Evolutionary conservation across 1,284 basidiomycete genomes (phyloP).

Genomic region (Microbotryomycetes sp.): DNA sequence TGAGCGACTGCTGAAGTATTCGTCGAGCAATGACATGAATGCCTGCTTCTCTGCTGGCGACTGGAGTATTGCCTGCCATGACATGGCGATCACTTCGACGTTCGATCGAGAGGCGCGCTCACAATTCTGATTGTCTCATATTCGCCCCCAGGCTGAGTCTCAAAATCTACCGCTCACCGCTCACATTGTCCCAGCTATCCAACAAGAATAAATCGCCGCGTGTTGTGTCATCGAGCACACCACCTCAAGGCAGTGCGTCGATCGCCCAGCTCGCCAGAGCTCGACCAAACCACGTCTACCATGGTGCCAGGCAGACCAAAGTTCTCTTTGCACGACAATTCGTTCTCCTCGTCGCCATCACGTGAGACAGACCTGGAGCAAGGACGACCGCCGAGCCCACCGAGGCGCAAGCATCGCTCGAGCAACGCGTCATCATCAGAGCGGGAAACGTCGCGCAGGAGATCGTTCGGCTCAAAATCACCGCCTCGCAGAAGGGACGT

Average conservation of each 20-base stretch:
- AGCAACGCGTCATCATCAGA: neutral
- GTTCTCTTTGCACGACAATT: neutral
- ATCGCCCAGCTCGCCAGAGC: no score
- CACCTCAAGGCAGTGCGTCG: no score
- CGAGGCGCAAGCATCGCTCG: neutral
- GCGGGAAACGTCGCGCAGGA: neutral
- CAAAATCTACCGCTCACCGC: no score
- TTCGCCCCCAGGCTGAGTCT: no score
- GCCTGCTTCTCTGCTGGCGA: slow-evolving; percentile 1
- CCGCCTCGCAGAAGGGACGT: neutral
- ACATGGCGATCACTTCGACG: no score
- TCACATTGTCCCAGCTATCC: no score
- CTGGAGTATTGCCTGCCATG: slow-evolving; percentile 1
- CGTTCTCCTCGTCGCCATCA: neutral
- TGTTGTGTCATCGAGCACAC: no score
- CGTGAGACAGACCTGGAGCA: neutral
- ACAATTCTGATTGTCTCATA: no score
- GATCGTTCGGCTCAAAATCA: neutral
- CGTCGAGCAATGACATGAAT: slow-evolving; percentile 10
- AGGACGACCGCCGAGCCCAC: neutral
- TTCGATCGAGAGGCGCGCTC: no score
- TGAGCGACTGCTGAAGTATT: slow-evolving; percentile 10
- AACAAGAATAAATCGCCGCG: no score
- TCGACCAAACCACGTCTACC: no score
- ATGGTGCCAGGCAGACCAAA: neutral